A percentile compares a stretch with the other conserved stretches of the same genome.
These are phyloP conservation scores for Eimeria necatrix DNA, from an alignment of 169 alveolate genomes.

Conservation along the genomic window DNA sequence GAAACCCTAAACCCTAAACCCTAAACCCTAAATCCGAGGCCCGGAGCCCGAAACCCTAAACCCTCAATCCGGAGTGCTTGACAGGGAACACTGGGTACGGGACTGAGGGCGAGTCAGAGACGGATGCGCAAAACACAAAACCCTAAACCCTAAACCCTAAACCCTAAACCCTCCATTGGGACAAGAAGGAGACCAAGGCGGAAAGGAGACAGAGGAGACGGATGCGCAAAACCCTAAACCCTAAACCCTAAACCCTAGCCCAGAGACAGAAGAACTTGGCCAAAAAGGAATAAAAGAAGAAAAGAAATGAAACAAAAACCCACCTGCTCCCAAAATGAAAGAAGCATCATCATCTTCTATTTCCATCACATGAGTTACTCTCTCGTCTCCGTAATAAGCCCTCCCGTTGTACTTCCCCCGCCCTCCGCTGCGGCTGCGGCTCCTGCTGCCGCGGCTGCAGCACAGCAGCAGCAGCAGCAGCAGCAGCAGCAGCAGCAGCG, in stretches of 20 bases:
- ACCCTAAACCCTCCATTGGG: no score
- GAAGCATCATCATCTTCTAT: slow-evolving; percentile 80
- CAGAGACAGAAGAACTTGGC: neutral
- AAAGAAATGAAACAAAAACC: neutral
- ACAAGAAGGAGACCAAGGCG: no score
- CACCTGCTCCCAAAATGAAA: slow-evolving; percentile 74
- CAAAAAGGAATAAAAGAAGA: neutral
- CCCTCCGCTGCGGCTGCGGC: slow-evolving; percentile 68
- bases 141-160: no score
- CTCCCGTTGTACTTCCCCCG: slow-evolving; percentile 20
- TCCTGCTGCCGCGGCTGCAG: slow-evolving; percentile 60
- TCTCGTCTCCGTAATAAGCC: slow-evolving; percentile 50
- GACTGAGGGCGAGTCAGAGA: no score
- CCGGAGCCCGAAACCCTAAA: no score
- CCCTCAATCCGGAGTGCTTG: no score
- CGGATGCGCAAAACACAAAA: no score
- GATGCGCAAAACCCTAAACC: neutral
- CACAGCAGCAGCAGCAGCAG: neutral
- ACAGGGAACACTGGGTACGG: no score
- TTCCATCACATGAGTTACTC: slow-evolving; percentile 72
- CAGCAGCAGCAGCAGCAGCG: neutral
- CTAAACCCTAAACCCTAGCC: no score
- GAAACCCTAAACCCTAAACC: no score
- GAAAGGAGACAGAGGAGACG: neutral
- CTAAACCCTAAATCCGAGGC: no score